These are phyloP conservation scores for Triangularia verruculosa DNA, from an alignment of 2,329 filamentous ascomycete species.

Conservation along the genomic window DNA sequence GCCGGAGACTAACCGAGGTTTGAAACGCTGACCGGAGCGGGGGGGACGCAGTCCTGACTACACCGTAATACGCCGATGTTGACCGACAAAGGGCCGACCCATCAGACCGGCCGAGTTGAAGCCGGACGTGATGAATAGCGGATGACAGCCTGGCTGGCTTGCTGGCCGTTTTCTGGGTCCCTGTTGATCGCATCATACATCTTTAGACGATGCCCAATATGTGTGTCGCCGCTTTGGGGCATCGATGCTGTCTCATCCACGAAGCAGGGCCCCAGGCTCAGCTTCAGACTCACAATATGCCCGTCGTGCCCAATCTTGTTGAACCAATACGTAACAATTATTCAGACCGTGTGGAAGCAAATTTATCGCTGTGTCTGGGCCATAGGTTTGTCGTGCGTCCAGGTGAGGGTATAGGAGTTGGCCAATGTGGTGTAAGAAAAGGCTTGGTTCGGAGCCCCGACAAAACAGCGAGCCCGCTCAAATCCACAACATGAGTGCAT, in stretches of 20 bases:
- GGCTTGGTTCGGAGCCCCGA: not conserved
- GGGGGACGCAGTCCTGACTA: not conserved
- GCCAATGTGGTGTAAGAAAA: not conserved
- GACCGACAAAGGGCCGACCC: slow-evolving; percentile 8
- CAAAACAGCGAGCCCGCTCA: not conserved
- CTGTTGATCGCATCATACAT: slow-evolving; percentile 2
- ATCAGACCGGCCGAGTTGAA: not conserved
- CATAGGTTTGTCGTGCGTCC: not conserved
- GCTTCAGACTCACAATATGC: not conserved
- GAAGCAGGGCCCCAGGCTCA: not conserved
- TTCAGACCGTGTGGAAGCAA: slow-evolving; percentile 2
- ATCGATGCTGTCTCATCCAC: not conserved
- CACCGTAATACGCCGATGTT: slow-evolving; percentile 3
- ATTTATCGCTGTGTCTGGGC: not conserved
- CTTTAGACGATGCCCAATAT: not conserved
- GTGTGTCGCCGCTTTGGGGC: not conserved
- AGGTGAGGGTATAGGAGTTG: not conserved
- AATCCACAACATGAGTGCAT: not conserved
- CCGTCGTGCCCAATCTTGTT: not conserved
- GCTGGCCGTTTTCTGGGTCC: not conserved
- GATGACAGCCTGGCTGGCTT: not conserved
- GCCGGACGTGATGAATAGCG: not conserved
- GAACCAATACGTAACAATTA: slow-evolving; percentile 2
- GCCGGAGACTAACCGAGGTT: slow-evolving; percentile 4
- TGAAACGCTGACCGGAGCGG: not conserved